Evolutionary conservation across 2,329 filamentous ascomycete species (phyloP), one percentile per base, ranked within the genome.

Genomic region (Beauveria sp.): DNA sequence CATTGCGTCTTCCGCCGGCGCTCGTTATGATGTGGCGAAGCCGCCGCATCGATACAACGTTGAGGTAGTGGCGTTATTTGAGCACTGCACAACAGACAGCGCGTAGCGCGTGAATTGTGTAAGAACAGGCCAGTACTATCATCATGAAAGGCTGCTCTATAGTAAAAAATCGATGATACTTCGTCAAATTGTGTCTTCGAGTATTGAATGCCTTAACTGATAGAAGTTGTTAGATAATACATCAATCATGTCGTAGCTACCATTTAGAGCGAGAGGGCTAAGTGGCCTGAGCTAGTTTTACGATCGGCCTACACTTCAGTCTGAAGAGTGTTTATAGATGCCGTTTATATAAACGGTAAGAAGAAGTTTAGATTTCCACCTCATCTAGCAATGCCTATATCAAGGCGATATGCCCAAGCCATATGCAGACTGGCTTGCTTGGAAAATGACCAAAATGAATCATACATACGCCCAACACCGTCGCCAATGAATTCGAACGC

Each of bases 211-310:
- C 12, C 5, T 34, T 5, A 12, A 34, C 31, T 34, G 12, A 34
- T 14, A 34, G 31, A 34, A 34, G 31, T 34, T 12, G 31, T 34
- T 34, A 34, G 31, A 14, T 34, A 5, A 80, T 85, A 65, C 84
- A 95, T 69, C 89, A 86, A 95, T 69, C 89, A 86, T 72, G 84
- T 98, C 14, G 88, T 99, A 65, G 93, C 93, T 60, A 98, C 95
- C 1, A 96, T 98, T 65, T 93, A 98, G 75, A 95, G 93, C 49
- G 90, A 97, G 78, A 86, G 86, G 73, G 77, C 77, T 59, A 79
- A 62, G 40, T 7, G 8, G 14, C 50, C 6, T 9, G 49, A 5
- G 20, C 14, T 40, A 24, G 10, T 24, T 38, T 12, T 3, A 8
- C 12, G 4, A 26, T n/a, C 12, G 28, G 10, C 18, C n/a, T 52